phyloP scores from a whole-genome alignment of 495 filamentous ascomycete species.

The Aspergillus baeticus region DNA sequence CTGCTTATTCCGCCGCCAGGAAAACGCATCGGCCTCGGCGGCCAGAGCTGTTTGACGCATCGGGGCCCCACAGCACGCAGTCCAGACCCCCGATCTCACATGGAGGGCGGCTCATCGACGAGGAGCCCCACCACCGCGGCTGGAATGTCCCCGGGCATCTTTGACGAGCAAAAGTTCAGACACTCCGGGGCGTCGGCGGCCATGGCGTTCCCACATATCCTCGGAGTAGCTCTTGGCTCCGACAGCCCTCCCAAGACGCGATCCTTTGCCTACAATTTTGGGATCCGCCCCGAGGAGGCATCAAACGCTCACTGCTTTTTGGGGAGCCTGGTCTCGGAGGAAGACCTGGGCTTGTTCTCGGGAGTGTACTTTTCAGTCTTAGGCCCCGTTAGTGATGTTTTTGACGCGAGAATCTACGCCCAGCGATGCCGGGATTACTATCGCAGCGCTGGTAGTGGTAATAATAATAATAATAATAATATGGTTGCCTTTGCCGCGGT shows the following conservation, averaged over 20 bases:
- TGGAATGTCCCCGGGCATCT: conserved; percentile 26
- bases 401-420: conserved; percentile 27
- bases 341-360: conserved; percentile 25
- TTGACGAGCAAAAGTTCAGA: conserved; percentile 32
- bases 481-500: conserved; percentile 28
- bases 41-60: conserved; percentile 2
- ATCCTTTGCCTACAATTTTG: conserved; percentile 34
- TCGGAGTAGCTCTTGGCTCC: conserved; percentile 30
- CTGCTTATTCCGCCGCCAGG: not conserved
- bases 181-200: conserved; percentile 30
- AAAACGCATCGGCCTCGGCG: conserved; percentile 16
- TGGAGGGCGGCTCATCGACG: conserved; percentile 11
- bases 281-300: conserved; percentile 31
- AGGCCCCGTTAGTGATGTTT: conserved; percentile 23
- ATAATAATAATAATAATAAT: conserved; percentile 4
- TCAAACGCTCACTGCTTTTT: conserved; percentile 23
- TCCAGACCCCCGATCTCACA: not conserved
- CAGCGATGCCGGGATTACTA: conserved; percentile 34
- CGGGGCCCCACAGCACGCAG: not conserved
- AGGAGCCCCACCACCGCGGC: conserved; percentile 19
- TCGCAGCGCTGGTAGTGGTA: conserved; percentile 14
- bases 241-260: conserved; percentile 25
- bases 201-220: conserved; percentile 35
- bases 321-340: conserved; percentile 25
- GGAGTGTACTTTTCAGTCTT: conserved; percentile 24